These are phyloP conservation scores for Xylariales sp. DNA, from an alignment of 2,329 filamentous ascomycete species.

Conservation along the genomic window DNA sequence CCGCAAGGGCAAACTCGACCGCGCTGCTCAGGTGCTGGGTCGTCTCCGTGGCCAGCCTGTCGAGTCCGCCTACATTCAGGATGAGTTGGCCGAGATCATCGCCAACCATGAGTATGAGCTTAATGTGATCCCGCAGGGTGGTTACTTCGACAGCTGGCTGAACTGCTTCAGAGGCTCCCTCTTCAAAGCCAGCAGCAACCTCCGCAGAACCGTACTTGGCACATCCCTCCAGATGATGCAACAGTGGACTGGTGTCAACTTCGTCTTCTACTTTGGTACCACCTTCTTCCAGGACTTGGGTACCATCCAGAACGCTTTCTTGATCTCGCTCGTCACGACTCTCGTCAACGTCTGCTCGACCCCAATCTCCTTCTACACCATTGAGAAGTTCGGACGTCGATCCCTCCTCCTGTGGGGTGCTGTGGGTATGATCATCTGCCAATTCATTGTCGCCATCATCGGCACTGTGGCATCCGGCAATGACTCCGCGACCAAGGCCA, in stretches of 20 bases:
- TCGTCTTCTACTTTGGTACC: slow-evolving; percentile 69
- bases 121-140: slow-evolving; percentile 57
- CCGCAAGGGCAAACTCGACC: slow-evolving; percentile 66
- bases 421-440: slow-evolving; percentile 62
- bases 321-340: slow-evolving; percentile 68
- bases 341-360: slow-evolving; percentile 73
- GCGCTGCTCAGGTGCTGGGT: slow-evolving; percentile 58
- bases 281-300: slow-evolving; percentile 65
- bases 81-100: slow-evolving; percentile 78
- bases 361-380: slow-evolving; percentile 66
- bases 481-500: slow-evolving; percentile 35
- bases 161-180: slow-evolving; percentile 64
- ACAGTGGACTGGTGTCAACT: slow-evolving; percentile 58
- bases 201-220: slow-evolving; percentile 54
- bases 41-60: slow-evolving; percentile 69
- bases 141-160: slow-evolving; percentile 65
- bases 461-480: slow-evolving; percentile 37
- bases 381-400: slow-evolving; percentile 67
- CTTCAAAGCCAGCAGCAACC: slow-evolving; percentile 57
- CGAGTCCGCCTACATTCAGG: slow-evolving; percentile 70
- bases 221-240: slow-evolving; percentile 28
- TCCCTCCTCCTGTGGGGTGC: slow-evolving; percentile 65
- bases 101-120: slow-evolving; percentile 87
- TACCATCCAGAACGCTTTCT: slow-evolving; percentile 63
- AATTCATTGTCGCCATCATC: slow-evolving; percentile 65